These are phyloP conservation scores for Tolypocladium sp. DNA, from an alignment of 2,329 filamentous ascomycete species.

Conservation along the genomic window DNA sequence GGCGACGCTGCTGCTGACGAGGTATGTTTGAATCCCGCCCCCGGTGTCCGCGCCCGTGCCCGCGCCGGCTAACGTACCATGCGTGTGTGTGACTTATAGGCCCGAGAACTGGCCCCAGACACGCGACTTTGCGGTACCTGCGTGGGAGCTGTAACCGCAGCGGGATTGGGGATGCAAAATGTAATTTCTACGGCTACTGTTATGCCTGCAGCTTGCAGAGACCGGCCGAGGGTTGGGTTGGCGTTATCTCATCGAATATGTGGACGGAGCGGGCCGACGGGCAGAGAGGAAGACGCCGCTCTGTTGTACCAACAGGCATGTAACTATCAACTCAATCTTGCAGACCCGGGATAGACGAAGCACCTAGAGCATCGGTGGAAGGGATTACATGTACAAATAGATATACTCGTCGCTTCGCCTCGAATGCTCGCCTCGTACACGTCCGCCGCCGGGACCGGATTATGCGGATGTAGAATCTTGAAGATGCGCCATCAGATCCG, in stretches of 20 bases:
- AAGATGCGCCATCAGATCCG: neutral
- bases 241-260: neutral
- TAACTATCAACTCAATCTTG: neutral
- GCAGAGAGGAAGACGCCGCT: neutral
- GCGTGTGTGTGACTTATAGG: slow-evolving; percentile 11
- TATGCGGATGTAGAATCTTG: neutral
- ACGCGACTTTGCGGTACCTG: slow-evolving; percentile 30
- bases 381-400: neutral
- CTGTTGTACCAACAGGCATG: neutral
- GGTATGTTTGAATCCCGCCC: slow-evolving; percentile 18
- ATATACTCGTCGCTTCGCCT: neutral
- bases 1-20: slow-evolving; percentile 30
- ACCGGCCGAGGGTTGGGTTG: neutral
- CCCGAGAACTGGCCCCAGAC: slow-evolving; percentile 30
- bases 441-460: neutral
- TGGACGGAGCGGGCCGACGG: neutral
- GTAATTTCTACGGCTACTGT: neutral
- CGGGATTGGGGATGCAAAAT: neutral
- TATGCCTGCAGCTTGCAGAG: neutral
- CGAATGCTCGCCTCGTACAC: neutral
- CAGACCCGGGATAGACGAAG: neutral
- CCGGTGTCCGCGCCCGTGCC: neutral
- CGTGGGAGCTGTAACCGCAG: slow-evolving; percentile 26
- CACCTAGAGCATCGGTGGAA: neutral
- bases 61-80: slow-evolving; percentile 6